Evolutionary conservation across 1,284 basidiomycete species (phyloP).

Genomic region (Marasmius tenuissimus): DNA sequence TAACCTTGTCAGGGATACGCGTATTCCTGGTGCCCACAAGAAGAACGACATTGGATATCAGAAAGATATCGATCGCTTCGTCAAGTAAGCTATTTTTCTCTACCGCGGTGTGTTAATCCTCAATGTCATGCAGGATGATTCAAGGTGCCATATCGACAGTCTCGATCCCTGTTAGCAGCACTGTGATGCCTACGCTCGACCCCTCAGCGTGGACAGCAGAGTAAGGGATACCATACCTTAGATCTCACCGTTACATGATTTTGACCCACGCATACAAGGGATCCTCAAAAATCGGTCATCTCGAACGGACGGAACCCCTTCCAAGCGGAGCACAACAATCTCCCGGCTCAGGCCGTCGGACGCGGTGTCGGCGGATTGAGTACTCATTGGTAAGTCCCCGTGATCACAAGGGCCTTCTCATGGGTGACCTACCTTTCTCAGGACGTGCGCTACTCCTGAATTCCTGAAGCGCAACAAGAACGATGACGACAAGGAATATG

Average conservation of each 20-base stretch:
- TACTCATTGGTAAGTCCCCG: constrained; percentile 20
- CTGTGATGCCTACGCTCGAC: neutral
- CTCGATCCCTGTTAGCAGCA: neutral
- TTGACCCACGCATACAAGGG: too few relatives aligned
- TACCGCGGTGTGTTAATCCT: neutral
- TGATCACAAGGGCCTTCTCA: neutral
- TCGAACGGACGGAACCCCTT: neutral
- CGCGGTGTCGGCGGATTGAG: constrained; percentile 29
- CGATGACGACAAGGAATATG: neutral
- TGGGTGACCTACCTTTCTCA: neutral
- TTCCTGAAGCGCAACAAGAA: constrained; percentile 6
- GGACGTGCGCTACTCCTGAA: constrained; percentile 28
- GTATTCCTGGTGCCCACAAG: constrained; percentile 25
- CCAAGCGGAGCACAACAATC: neutral
- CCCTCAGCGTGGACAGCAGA: neutral
- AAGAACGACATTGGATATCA: constrained; percentile 30
- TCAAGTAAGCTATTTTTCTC: constrained; percentile 17
- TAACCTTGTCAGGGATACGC: constrained; percentile 11
- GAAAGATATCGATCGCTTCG: constrained; percentile 31
- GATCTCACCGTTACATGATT: too few relatives aligned
- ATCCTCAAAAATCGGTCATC: neutral
- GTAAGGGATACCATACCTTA: neutral
- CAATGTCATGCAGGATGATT: too few relatives aligned
- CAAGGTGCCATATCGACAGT: constrained; percentile 5
- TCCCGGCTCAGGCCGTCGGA: constrained; percentile 18